phyloP scores from a whole-genome alignment of 2,329 filamentous ascomycete genomes.

The Shiraia sp. region DNA sequence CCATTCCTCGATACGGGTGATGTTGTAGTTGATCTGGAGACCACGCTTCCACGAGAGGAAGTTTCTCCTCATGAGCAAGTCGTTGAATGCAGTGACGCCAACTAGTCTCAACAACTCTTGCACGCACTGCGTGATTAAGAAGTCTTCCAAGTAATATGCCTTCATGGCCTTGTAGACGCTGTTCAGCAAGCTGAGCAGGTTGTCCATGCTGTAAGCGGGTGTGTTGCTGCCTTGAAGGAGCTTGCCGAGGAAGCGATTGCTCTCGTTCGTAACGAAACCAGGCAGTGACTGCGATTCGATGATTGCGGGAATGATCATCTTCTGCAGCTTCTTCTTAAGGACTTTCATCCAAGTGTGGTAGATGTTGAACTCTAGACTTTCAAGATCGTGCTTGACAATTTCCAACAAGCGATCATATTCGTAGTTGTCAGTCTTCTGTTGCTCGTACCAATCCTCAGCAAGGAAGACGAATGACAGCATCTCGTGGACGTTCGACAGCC shows the following conservation, averaged over 20 bases:
- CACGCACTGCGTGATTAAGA: slow-evolving; percentile 92
- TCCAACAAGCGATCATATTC: slow-evolving; percentile 97
- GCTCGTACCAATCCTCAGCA: slow-evolving; percentile 98
- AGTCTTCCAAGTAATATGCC: slow-evolving; percentile 94
- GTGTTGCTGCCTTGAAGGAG: slow-evolving; percentile 86
- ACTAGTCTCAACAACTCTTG: slow-evolving; percentile 92
- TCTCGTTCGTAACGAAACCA: slow-evolving; percentile 98
- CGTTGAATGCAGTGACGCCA: slow-evolving; percentile 97
- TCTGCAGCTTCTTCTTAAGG: slow-evolving; percentile 97
- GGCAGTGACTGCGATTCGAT: slow-evolving; percentile 98
- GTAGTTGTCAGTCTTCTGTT: slow-evolving; percentile 98
- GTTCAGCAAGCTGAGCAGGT: slow-evolving; percentile 91
- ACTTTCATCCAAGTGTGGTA: slow-evolving; percentile 99
- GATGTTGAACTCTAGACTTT: slow-evolving; percentile 99
- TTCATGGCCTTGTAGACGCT: slow-evolving; percentile 99
- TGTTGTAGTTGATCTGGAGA: slow-evolving; percentile 99
- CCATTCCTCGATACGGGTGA: slow-evolving; percentile 98
- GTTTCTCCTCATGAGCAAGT: slow-evolving; percentile 94
- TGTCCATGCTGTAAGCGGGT: slow-evolving; percentile 99
- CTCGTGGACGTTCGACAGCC: slow-evolving; percentile 98
- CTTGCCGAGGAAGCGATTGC: slow-evolving; percentile 97
- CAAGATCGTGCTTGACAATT: slow-evolving; percentile 98
- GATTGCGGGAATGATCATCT: slow-evolving; percentile 99
- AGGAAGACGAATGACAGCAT: slow-evolving; percentile 99
- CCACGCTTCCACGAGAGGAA: slow-evolving; percentile 99